A percentile compares a stretch with the other conserved stretches of the same genome.
Conservation (phyloP, 768 basidiomycete species). For the Gloeophyllum trabeum region DNA sequence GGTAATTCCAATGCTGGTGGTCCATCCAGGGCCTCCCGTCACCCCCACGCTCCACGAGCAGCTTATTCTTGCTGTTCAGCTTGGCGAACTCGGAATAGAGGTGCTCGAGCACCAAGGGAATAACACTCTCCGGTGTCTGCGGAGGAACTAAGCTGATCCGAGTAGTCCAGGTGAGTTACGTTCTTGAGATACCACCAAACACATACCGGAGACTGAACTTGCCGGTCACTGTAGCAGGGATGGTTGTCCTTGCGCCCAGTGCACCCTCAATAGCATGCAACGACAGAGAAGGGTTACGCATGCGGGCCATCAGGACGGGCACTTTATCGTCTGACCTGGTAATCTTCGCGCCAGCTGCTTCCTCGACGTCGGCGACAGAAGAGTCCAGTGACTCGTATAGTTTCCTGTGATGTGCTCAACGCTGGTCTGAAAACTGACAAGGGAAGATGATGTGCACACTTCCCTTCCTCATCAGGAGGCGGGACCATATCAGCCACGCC, state of each 20-base stretch:
- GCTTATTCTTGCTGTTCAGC: slow-evolving; percentile 74
- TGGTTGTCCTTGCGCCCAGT: slow-evolving; percentile 83
- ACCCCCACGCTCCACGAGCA: slow-evolving; percentile 59
- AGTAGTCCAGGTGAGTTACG: neutral
- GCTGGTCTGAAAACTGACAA: no score
- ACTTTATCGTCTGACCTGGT: slow-evolving; percentile 72
- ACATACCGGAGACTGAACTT: slow-evolving; percentile 89
- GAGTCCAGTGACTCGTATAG: slow-evolving; percentile 74
- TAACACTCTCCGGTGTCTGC: slow-evolving; percentile 67
- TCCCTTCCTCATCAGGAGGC: slow-evolving; percentile 61
- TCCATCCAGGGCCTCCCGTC: slow-evolving; percentile 90
- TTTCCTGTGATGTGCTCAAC: no score
- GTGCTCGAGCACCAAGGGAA: slow-evolving; percentile 60
- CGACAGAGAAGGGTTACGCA: slow-evolving; percentile 83
- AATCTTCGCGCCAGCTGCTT: slow-evolving; percentile 64
- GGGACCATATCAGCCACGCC: slow-evolving; percentile 82
- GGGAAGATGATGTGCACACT: slow-evolving; percentile 35
- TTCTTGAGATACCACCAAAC: neutral
- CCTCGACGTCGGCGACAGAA: slow-evolving; percentile 57
- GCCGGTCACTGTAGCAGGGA: slow-evolving; percentile 79
- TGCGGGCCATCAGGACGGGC: slow-evolving; percentile 80
- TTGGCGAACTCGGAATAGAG: slow-evolving; percentile 74
- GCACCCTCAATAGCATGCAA: slow-evolving; percentile 96
- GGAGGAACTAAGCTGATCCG: slow-evolving; percentile 69
- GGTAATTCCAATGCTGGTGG: slow-evolving; percentile 85